Evolutionary conservation across 2,329 filamentous ascomycete genomes (phyloP).

Genomic region (Hymenoscyphus occultus): DNA sequence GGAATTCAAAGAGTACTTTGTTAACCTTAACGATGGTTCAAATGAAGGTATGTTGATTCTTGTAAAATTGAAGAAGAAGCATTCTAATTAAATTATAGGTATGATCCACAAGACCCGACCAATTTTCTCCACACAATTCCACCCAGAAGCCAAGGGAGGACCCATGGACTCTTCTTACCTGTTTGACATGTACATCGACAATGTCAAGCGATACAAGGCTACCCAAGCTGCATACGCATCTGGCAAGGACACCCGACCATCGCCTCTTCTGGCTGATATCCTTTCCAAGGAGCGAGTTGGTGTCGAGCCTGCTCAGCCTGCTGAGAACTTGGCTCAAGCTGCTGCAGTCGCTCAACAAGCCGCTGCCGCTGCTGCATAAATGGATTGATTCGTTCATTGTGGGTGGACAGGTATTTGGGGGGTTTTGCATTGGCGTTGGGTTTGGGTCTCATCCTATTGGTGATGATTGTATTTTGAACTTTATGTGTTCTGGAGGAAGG

Average conservation of each 20-base stretch:
- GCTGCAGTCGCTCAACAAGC: conserved; percentile 7
- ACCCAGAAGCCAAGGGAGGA: conserved; percentile 96
- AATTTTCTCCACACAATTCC: conserved; percentile 98
- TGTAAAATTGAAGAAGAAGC: neutral
- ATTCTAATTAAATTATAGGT: conserved; percentile 39
- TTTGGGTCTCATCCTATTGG: neutral
- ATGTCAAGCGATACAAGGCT: conserved; percentile 84
- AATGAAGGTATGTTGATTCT: conserved; percentile 67
- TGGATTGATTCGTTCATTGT: neutral
- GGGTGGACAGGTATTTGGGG: neutral
- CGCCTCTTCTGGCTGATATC: conserved; percentile 83
- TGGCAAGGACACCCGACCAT: conserved; percentile 81
- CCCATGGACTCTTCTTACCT: conserved; percentile 94
- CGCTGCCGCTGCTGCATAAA: neutral
- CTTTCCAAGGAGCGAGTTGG: conserved; percentile 93
- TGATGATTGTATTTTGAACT: neutral
- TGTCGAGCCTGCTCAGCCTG: conserved; percentile 47
- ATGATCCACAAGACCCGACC: conserved; percentile 95
- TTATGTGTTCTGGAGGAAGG: neutral
- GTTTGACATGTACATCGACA: conserved; percentile 94
- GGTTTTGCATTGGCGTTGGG: neutral
- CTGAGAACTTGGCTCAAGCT: conserved; percentile 26
- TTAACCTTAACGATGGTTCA: conserved; percentile 95
- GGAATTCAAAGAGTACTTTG: conserved; percentile 97
- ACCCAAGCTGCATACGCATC: conserved; percentile 67